These are phyloP conservation scores for Myotisia sp. DNA, from an alignment of 2,329 filamentous ascomycete genomes.

Conservation along the genomic window DNA sequence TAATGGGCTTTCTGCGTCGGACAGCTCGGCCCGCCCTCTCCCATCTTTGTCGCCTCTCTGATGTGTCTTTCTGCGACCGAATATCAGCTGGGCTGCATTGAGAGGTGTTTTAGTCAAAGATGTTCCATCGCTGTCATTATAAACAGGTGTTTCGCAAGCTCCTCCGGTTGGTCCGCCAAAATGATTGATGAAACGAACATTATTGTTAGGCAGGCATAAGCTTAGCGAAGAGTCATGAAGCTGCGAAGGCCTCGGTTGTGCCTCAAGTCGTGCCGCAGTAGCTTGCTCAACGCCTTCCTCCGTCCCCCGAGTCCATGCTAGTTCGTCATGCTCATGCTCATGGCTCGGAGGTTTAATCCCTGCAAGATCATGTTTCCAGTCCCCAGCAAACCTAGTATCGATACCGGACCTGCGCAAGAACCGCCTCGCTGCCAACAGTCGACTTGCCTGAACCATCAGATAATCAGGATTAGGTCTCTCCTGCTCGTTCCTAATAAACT, in stretches of 20 bases:
- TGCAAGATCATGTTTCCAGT: slow-evolving; percentile 20
- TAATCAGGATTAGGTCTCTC: slow-evolving; percentile 13
- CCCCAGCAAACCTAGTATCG: slow-evolving; percentile 19
- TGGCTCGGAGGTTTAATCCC: slow-evolving; percentile 8
- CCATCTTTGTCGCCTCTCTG: not conserved
- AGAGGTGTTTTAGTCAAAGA: not conserved
- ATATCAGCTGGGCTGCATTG: slow-evolving; percentile 8
- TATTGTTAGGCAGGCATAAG: not conserved
- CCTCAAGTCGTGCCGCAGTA: not conserved
- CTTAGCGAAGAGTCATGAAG: not conserved
- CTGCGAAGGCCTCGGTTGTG: not conserved
- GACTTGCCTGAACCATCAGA: slow-evolving; percentile 18
- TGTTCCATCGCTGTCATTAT: not conserved
- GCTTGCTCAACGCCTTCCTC: slow-evolving; percentile 3
- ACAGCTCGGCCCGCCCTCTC: not conserved
- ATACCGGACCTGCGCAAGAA: slow-evolving; percentile 21
- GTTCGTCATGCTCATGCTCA: slow-evolving; percentile 11
- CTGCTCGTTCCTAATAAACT: slow-evolving; percentile 10
- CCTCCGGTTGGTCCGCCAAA: slow-evolving; percentile 1
- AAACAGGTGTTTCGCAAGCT: not conserved
- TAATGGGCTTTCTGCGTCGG: slow-evolving; percentile 7
- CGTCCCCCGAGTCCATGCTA: slow-evolving; percentile 9
- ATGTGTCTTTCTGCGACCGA: slow-evolving; percentile 7
- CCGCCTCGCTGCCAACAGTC: slow-evolving; percentile 20
- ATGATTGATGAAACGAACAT: slow-evolving; percentile 10